A percentile compares a stretch with the other conserved stretches of the same genome.
phyloP scores from a whole-genome alignment of 352 stramenopile genomes.

The Stramenopiles sp. region DNA sequence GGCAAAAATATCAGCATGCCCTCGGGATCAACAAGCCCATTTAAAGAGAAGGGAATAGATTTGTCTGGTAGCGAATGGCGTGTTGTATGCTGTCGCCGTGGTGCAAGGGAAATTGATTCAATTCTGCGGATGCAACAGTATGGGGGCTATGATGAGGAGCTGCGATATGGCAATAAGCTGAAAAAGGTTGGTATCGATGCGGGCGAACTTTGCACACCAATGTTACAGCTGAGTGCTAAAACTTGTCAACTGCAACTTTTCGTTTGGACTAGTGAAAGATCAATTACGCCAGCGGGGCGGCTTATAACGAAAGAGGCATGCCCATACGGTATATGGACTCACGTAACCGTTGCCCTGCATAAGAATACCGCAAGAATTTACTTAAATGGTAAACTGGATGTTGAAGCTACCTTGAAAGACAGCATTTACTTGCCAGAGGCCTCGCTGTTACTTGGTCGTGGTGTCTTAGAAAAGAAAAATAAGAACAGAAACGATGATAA shows the following conservation, averaged over 20 bases:
- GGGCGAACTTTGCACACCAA: not conserved
- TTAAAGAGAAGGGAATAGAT: not conserved
- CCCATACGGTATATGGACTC: not conserved
- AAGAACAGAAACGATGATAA: not conserved
- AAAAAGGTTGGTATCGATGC: not conserved
- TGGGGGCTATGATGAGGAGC: not conserved
- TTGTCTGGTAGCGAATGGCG: not conserved
- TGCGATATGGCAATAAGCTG: not conserved
- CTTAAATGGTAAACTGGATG: not conserved
- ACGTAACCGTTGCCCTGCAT: not conserved
- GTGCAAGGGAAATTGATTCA: not conserved
- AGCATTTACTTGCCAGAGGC: not conserved
- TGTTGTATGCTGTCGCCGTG: not conserved
- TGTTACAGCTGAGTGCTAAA: not conserved
- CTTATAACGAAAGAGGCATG: not conserved
- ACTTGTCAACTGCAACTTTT: not conserved
- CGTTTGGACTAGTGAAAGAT: not conserved
- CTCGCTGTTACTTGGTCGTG: not conserved
- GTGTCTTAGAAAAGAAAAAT: not conserved
- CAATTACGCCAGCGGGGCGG: not conserved
- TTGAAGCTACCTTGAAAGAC: not conserved
- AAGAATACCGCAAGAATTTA: not conserved
- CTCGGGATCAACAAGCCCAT: not conserved
- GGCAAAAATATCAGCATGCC: not conserved
- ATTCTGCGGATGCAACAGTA: not conserved